Conservation (phyloP, 352 stramenopile species). For the Pilasporangium apinafurcum region DNA sequence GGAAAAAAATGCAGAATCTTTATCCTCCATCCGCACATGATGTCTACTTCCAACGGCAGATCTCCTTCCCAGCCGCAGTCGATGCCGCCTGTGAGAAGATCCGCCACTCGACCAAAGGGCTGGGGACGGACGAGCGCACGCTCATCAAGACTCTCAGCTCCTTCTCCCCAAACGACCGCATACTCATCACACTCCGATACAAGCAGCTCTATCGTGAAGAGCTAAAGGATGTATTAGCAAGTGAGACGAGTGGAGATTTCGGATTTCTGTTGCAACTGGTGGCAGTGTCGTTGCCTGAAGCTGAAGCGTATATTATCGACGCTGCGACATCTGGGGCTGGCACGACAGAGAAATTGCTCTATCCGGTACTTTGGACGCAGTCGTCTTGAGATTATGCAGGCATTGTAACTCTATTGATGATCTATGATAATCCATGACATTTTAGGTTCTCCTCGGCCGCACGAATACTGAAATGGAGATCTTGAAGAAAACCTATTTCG, state of each 20-base stretch:
- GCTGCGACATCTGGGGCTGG: slow-evolving; percentile 13
- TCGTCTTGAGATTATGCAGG: no score
- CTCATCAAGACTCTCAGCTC: slow-evolving; percentile 14
- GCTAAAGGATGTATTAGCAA: slow-evolving; percentile 14
- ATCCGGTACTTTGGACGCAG: slow-evolving; percentile 8
- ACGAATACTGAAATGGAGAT: slow-evolving; percentile 28
- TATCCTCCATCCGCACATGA: slow-evolving; percentile 17
- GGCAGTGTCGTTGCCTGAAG: slow-evolving; percentile 13
- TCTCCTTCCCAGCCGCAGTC: slow-evolving; percentile 9
- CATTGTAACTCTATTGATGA: no score
- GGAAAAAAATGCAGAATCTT: slow-evolving; percentile 13
- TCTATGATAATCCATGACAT: slow-evolving; percentile 3
- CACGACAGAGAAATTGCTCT: slow-evolving; percentile 15
- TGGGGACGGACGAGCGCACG: slow-evolving; percentile 14
- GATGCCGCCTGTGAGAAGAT: slow-evolving; percentile 20
- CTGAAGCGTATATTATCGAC: slow-evolving; percentile 18
- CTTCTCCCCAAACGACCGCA: slow-evolving; percentile 10
- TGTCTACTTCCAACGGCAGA: slow-evolving; percentile 2
- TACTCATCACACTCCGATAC: slow-evolving; percentile 17
- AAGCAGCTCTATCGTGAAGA: slow-evolving; percentile 18
- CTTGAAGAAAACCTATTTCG: slow-evolving; percentile 41
- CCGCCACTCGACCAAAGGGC: slow-evolving; percentile 13
- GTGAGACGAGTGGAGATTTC: slow-evolving; percentile 17
- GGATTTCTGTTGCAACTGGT: slow-evolving; percentile 19
- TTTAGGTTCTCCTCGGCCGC: slow-evolving; percentile 19